phyloP scores from a whole-genome alignment of 2,329 filamentous ascomycete genomes.

The Coniochaeta sp. region DNA sequence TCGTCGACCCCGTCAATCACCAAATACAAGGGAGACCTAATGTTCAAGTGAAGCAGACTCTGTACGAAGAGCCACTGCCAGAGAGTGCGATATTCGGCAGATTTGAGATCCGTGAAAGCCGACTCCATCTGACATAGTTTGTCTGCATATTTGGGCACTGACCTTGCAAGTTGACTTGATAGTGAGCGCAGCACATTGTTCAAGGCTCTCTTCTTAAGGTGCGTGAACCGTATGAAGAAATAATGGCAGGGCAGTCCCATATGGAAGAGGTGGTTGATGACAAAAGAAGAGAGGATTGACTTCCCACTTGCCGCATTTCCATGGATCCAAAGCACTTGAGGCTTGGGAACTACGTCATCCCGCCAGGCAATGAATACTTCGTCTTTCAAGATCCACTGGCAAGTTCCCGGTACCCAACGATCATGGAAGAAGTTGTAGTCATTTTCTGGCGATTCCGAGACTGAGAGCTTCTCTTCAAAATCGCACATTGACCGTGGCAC shows the following conservation, averaged over 20 bases:
- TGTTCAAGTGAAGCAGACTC: constrained; percentile 17
- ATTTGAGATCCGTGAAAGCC: constrained; percentile 16
- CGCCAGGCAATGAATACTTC: constrained; percentile 3
- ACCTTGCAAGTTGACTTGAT: constrained; percentile 20
- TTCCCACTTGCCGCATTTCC: constrained; percentile 8
- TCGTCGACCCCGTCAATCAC: constrained; percentile 32
- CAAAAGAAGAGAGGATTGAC: constrained; percentile 8
- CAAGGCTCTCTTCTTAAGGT: constrained; percentile 13
- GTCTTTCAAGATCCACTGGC: constrained; percentile 7
- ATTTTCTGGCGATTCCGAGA: neutral
- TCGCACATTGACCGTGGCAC: no score
- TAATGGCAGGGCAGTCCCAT: constrained; percentile 12
- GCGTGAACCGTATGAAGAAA: constrained; percentile 17
- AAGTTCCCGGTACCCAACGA: constrained; percentile 6
- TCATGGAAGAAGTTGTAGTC: constrained; percentile 7
- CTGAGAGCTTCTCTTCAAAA: no score
- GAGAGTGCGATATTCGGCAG: constrained; percentile 14
- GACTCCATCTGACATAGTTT: constrained; percentile 15
- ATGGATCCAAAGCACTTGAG: constrained; percentile 5
- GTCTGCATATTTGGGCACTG: constrained; percentile 10
- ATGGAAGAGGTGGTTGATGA: constrained; percentile 7
- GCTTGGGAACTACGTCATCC: neutral
- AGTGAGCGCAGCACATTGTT: constrained; percentile 19
- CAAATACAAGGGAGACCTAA: constrained; percentile 22
- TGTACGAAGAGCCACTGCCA: constrained; percentile 25